Conservation (phyloP, 2,329 filamentous ascomycete species). For the Amphichorda felina region DNA sequence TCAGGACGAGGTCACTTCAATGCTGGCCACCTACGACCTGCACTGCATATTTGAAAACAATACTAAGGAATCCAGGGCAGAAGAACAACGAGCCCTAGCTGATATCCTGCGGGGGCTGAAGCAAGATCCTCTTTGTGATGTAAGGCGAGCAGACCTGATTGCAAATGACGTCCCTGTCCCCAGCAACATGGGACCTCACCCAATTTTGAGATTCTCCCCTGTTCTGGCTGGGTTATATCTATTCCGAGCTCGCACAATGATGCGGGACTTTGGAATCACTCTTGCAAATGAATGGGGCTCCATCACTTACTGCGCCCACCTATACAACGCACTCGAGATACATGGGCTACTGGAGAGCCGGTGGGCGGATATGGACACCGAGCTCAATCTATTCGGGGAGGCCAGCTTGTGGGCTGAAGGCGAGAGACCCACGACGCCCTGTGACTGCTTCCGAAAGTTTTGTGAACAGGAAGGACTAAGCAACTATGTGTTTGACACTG, state of each 20-base stretch:
- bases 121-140: background rate
- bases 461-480: constrained; percentile 13
- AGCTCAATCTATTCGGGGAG: constrained; percentile 13
- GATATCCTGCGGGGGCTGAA: background rate
- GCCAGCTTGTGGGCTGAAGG: constrained; percentile 24
- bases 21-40: constrained; percentile 9
- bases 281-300: constrained; percentile 26
- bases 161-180: background rate
- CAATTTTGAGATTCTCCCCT: background rate
- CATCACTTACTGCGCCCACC: constrained; percentile 21
- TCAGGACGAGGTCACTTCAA: background rate
- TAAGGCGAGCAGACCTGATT: too few species aligned
- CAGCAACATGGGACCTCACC: background rate
- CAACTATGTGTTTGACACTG: too few species aligned
- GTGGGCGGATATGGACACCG: constrained; percentile 29
- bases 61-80: constrained; percentile 15
- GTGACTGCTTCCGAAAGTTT: constrained; percentile 24
- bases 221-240: background rate
- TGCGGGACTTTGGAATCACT: constrained; percentile 17
- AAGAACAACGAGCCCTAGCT: constrained; percentile 11
- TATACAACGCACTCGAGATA: constrained; percentile 25
- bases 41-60: constrained; percentile 18
- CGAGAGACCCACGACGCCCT: constrained; percentile 12
- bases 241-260: constrained; percentile 4
- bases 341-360: background rate